Base-by-base conservation (phyloP, 108 stramenopile genomes). In the Cyclotella choctawhatcheeana region DNA sequence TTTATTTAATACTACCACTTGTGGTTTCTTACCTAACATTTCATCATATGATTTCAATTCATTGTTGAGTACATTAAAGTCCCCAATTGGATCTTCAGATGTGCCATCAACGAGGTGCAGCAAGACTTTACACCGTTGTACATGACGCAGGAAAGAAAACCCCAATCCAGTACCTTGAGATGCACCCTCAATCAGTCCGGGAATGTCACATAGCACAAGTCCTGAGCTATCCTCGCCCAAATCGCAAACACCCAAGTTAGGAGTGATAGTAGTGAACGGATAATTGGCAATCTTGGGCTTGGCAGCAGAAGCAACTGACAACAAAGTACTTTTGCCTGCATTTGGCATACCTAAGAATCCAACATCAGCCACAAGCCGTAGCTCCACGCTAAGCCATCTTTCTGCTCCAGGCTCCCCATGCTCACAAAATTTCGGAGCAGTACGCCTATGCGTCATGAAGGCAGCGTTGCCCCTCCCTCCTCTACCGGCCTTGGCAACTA, bases 261-360 rank as follows among this genome's bases (percentile, higher is more conserved):
- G 98, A 14, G 96, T 93, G 59, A 98, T 90, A 1, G 98, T 99
- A 10, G 98, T 99, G 69, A 99, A 99, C 18, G 98, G 96, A 84
- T 99, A 99, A 74, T 97, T 91, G 24, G 98, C 98, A 78, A 98
- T 97, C 73, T 99, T 99, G 16, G 98, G 98, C 67, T 82, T 71
- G 16, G 97, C 97, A 25, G 93, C 91, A 24, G 86, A 88, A 22
- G 92, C 86, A 21, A 92, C 87, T 43, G 88, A 90, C 70, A 99
- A 68, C 26, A 99, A 74, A 0, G 98, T 98, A 32, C 89, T 90
- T 86, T 99, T 99, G 59, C 98, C 98, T n/a, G 98, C 98, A 86
- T 97, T 99, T n/a, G 98, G 98, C 78, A 90, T 88, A 40, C 98
- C 98, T 58, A 99, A 73, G 62, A 99, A 89, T 35, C 98, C 98